These are phyloP conservation scores for Pyricularia pennisetigena DNA, from an alignment of 2,329 filamentous ascomycete genomes.

Conservation along the genomic window DNA sequence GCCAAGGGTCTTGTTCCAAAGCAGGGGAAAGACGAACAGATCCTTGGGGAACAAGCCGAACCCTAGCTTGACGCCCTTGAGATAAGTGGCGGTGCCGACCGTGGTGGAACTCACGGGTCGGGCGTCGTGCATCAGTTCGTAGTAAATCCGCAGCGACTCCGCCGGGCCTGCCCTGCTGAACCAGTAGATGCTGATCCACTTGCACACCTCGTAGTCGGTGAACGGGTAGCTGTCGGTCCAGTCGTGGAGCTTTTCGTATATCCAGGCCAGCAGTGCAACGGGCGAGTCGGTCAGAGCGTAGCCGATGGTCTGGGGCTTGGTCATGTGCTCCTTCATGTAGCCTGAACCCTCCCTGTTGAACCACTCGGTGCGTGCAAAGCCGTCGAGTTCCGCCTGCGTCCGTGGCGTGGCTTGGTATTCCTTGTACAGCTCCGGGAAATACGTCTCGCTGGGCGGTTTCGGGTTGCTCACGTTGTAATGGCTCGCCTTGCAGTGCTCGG, in stretches of 20 bases:
- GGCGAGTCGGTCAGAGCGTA: constrained; percentile 62
- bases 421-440: constrained; percentile 46
- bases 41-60: constrained; percentile 50
- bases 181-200: constrained; percentile 65
- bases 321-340: constrained; percentile 51
- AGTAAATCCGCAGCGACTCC: constrained; percentile 62
- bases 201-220: constrained; percentile 67
- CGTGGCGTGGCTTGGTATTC: constrained; percentile 45
- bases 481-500: constrained; percentile 45
- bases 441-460: constrained; percentile 34
- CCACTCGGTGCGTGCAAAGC: constrained; percentile 31
- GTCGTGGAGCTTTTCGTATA: constrained; percentile 71
- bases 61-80: constrained; percentile 33
- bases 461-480: constrained; percentile 49
- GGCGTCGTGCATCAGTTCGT: constrained; percentile 35
- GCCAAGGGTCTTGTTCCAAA: constrained; percentile 48
- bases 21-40: constrained; percentile 37
- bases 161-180: constrained; percentile 62
- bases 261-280: constrained; percentile 63
- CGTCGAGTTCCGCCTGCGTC: constrained; percentile 33
- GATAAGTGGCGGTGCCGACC: background rate
- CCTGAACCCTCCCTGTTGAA: constrained; percentile 46
- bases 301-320: constrained; percentile 63
- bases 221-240: constrained; percentile 62
- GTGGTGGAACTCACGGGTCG: constrained; percentile 6